phyloP scores from a whole-genome alignment of 192 early-diverging fungal species.

The Coemansia umbellata region DNA sequence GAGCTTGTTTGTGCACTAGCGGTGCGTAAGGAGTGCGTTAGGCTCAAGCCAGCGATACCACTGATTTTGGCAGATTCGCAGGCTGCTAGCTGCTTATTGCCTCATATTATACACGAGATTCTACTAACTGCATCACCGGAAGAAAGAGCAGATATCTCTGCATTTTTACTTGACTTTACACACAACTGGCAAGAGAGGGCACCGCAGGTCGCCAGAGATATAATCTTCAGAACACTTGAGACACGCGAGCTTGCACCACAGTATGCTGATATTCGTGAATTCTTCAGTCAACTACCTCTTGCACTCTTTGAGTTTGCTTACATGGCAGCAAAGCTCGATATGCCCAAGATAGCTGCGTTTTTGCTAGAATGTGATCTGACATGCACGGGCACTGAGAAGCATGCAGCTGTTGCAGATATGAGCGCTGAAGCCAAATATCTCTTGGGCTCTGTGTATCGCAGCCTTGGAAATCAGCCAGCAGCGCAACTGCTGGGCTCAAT shows the following conservation, averaged over 20 bases:
- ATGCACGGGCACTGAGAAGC: slow-evolving; percentile 18
- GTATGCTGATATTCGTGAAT: slow-evolving; percentile 42
- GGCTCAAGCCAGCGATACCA: slow-evolving; percentile 12
- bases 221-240: slow-evolving; percentile 23
- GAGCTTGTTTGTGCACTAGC: slow-evolving; percentile 33
- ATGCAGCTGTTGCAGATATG: slow-evolving; percentile 14
- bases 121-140: slow-evolving; percentile 8
- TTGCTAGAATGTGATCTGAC: slow-evolving; percentile 47
- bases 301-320: slow-evolving; percentile 46
- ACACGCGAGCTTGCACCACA: slow-evolving; percentile 21
- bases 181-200: slow-evolving; percentile 42
- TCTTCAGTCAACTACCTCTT: slow-evolving; percentile 27
- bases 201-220: slow-evolving; percentile 22
- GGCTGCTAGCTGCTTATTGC: slow-evolving; percentile 26
- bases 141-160: slow-evolving; percentile 19
- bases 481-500: slow-evolving; percentile 32
- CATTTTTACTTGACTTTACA: slow-evolving; percentile 41
- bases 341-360: slow-evolving; percentile 36
- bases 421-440: slow-evolving; percentile 26
- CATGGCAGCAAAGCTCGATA: slow-evolving; percentile 28
- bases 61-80: slow-evolving; percentile 29
- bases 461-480: slow-evolving; percentile 40
- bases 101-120: slow-evolving; percentile 25
- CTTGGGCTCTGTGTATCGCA: slow-evolving; percentile 23
- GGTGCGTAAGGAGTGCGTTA: slow-evolving; percentile 9